Conservation (phyloP, 2,329 filamentous ascomycete genomes). For the Monilinia fructicola region DNA sequence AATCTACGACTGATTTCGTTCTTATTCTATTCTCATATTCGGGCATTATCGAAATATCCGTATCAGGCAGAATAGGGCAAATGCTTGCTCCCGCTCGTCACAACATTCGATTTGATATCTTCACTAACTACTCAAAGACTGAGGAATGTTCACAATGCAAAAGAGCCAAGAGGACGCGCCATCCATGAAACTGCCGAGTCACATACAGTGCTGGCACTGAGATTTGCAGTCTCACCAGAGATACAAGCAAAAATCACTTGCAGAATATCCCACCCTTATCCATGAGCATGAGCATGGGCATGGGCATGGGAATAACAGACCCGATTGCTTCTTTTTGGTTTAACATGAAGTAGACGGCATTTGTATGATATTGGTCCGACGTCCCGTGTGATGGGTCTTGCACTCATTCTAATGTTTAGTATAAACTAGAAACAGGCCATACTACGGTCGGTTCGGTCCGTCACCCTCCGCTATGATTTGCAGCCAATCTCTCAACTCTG, state of each 20-base stretch:
- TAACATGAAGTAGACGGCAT: background rate
- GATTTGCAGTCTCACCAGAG: background rate
- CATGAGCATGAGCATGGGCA: background rate
- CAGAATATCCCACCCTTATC: background rate
- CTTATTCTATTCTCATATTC: background rate
- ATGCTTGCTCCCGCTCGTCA: background rate
- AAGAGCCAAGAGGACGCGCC: background rate
- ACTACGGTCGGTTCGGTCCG: slow-evolving; percentile 20
- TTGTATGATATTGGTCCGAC: background rate
- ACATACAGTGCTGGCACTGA: background rate
- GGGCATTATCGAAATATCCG: background rate
- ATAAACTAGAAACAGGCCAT: background rate
- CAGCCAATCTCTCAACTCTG: background rate
- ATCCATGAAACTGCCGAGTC: background rate
- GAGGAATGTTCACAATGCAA: background rate
- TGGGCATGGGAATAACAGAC: background rate
- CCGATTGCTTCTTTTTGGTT: background rate
- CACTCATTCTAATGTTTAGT: background rate
- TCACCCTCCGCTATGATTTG: slow-evolving; percentile 1
- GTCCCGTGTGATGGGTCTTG: background rate
- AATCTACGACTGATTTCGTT: background rate
- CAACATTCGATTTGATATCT: background rate
- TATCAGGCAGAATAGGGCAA: slow-evolving; percentile 11
- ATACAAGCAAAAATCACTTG: background rate
- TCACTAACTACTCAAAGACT: background rate